Conservation (phyloP, 1,139 yeast species). For the Kluyveromyces marxianus region DNA sequence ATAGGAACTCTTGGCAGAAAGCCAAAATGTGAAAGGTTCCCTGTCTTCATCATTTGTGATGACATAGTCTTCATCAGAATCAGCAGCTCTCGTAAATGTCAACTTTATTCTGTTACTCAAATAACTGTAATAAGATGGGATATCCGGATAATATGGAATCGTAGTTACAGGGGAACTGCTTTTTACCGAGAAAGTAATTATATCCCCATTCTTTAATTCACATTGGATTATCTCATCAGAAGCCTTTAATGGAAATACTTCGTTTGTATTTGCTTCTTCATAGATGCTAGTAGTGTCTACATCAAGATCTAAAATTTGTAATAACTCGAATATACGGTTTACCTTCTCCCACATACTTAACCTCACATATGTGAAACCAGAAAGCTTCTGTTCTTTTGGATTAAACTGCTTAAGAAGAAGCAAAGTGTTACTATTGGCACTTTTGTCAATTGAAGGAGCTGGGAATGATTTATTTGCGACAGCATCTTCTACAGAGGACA, state of each 20-base stretch:
- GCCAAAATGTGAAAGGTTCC: conserved; percentile 54
- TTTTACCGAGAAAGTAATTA: conserved; percentile 50
- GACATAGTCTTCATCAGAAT: conserved; percentile 44
- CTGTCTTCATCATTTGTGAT: conserved; percentile 29
- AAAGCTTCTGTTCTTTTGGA: conserved; percentile 42
- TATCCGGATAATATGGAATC: conserved; percentile 30
- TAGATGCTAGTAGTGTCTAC: conserved; percentile 39
- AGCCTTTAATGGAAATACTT: conserved; percentile 45
- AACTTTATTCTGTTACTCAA: conserved; percentile 62
- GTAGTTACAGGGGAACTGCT: conserved; percentile 15
- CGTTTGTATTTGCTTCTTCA: conserved; percentile 67
- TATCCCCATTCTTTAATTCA: conserved; percentile 76
- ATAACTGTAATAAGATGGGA: conserved; percentile 53
- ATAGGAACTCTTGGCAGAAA: conserved; percentile 54
- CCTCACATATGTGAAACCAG: conserved; percentile 58
- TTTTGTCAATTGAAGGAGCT: conserved; percentile 13
- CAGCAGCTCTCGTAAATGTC: conserved; percentile 37
- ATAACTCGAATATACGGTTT: conserved; percentile 37
- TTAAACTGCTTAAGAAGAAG: conserved; percentile 71
- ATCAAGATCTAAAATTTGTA: conserved; percentile 39
- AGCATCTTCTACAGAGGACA: conserved; percentile 18
- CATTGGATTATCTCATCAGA: conserved; percentile 39
- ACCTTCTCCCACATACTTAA: conserved; percentile 46
- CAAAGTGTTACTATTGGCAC: conserved; percentile 37
- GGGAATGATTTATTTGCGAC: conserved; percentile 9